Evolutionary conservation across 73 alveolate genomes (phyloP).

Genomic region (Paramecium tetraurelia): DNA sequence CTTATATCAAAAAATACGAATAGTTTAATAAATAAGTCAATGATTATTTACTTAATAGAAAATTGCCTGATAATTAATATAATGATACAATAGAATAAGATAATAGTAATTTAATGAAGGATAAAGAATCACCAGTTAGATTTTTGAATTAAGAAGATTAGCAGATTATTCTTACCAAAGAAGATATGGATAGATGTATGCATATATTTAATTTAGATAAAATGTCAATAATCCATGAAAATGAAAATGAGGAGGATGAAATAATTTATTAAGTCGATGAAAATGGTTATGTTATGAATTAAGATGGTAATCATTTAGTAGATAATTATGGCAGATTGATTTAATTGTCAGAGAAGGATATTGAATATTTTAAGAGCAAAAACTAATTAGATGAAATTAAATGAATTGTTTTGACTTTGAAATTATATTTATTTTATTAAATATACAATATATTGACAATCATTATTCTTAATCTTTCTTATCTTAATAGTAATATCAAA

Average conservation of each 20-base stretch:
- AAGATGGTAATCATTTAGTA: neutral
- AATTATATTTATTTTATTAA: neutral
- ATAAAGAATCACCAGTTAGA: neutral
- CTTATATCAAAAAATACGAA: slow-evolving; percentile 9
- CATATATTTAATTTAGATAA: neutral
- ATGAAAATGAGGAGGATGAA: neutral
- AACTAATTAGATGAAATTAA: neutral
- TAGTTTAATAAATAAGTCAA: slow-evolving; percentile 10
- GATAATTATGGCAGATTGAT: neutral
- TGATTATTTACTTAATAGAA: neutral
- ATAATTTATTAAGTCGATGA: neutral
- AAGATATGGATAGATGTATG: neutral
- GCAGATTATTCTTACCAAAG: neutral
- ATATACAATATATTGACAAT: no score
- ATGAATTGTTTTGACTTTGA: neutral
- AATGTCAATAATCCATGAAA: neutral
- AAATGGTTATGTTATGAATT: neutral
- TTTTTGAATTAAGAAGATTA: neutral
- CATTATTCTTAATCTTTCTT: no score
- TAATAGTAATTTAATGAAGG: neutral
- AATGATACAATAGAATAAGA: neutral
- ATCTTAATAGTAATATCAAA: no score
- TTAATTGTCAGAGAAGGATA: neutral
- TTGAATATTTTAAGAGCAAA: neutral
- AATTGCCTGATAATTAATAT: neutral